Evolutionary conservation across 192 early-diverging fungal species (phyloP).

Genomic region (Coemansia sp.): DNA sequence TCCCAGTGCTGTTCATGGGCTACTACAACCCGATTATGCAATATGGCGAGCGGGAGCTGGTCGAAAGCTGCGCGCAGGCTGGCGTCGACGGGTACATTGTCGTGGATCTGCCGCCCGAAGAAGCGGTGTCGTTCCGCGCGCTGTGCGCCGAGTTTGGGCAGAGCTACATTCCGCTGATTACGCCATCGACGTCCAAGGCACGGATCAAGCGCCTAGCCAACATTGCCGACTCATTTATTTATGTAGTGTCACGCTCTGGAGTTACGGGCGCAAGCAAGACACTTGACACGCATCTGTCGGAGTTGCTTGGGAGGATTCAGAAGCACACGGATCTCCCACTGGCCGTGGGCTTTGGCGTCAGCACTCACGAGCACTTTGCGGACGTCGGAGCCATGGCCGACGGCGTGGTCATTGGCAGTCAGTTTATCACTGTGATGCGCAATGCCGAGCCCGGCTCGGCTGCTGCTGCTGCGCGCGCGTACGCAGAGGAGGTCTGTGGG

Average conservation of each 20-base stretch:
- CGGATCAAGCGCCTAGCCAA: constrained; percentile 74
- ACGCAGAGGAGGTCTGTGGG: constrained; percentile 54
- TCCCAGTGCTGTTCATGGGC: constrained; percentile 96
- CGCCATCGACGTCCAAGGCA: constrained; percentile 84
- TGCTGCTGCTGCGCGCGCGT: constrained; percentile 48
- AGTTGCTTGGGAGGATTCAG: constrained; percentile 72
- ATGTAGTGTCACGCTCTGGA: constrained; percentile 89
- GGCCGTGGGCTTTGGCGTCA: constrained; percentile 97
- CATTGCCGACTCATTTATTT: constrained; percentile 90
- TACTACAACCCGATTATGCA: constrained; percentile 97
- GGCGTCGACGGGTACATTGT: constrained; percentile 95
- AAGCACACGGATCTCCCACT: constrained; percentile 76
- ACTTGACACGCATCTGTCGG: constrained; percentile 66
- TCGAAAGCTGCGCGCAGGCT: constrained; percentile 74
- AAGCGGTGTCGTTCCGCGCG: constrained; percentile 79
- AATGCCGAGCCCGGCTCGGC: constrained; percentile 47
- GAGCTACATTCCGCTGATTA: constrained; percentile 85
- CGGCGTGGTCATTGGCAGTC: constrained; percentile 94
- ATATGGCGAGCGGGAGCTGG: constrained; percentile 87
- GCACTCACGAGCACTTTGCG: constrained; percentile 81
- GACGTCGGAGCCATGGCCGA: constrained; percentile 83
- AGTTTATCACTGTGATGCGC: constrained; percentile 80
- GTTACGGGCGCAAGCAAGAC: constrained; percentile 80
- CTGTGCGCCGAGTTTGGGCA: constrained; percentile 70
- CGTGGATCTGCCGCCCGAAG: constrained; percentile 96